Evolutionary conservation across 2,329 filamentous ascomycete genomes (phyloP).

Genomic region (Fusarium decemcellulare): DNA sequence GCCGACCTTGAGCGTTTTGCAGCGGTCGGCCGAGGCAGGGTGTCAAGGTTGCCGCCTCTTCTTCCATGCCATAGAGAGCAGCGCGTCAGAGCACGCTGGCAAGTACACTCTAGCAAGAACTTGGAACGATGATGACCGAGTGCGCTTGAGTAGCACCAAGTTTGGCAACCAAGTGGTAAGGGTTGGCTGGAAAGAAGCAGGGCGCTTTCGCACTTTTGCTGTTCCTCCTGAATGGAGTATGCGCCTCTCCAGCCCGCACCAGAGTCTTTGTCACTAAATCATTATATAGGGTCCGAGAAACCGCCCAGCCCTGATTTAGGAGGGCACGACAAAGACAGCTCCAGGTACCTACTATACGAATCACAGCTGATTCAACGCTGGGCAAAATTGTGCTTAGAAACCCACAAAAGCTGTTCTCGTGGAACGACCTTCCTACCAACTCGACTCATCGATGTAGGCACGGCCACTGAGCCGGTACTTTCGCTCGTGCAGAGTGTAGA

Average conservation of each 20-base stretch:
- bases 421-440: constrained; percentile 7
- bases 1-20: not conserved
- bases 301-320: not conserved
- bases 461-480: not conserved
- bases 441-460: constrained; percentile 9
- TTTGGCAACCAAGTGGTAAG: constrained; percentile 11
- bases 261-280: not conserved
- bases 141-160: constrained; percentile 17
- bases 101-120: constrained; percentile 7
- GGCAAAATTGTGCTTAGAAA: constrained; percentile 1
- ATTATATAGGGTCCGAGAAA: not conserved
- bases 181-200: constrained; percentile 4
- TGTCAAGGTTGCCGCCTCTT: constrained; percentile 15
- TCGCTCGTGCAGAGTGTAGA: constrained; percentile 3
- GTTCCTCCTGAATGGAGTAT: constrained; percentile 14
- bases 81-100: constrained; percentile 6
- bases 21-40: constrained; percentile 2
- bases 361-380: constrained; percentile 8
- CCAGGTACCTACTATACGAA: not conserved
- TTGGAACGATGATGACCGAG: constrained; percentile 6
- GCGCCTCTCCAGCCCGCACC: not conserved
- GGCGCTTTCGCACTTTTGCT: constrained; percentile 4
- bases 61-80: constrained; percentile 8
- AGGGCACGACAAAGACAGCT: not conserved
- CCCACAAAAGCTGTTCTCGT: not conserved